Base-by-base conservation (phyloP, 768 basidiomycete species). In the Mycena venus region DNA sequence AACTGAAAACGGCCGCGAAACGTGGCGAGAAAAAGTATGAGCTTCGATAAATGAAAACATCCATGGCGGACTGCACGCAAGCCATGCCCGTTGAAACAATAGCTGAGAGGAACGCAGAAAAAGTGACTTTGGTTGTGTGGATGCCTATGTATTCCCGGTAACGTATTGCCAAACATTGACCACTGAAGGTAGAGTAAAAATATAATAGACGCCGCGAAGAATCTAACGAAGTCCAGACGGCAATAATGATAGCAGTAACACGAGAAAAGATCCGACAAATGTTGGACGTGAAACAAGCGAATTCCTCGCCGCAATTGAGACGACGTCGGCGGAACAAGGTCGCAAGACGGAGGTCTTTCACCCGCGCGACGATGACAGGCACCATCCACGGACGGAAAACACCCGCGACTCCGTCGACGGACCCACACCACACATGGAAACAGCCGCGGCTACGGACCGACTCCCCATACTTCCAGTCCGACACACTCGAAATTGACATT, bases 381-480 rank as follows among this genome's bases (percentile, higher is more conserved):
- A 61, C 38, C 25, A 12, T 10, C 38, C 38, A 2, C 40, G 58
- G 58, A 36, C 32, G 58, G 25, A 15, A 58, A 11, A 23, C 21
- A 34, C 31, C 56, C 56, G 32, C 21, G 56, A 58, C 32, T n/a
- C n/a, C n/a, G n/a, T n/a, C n/a, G 31, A 23, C 10, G 38, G 36
- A 40, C 34, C 34, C n/a, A 17, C 59, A 25, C 36, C 25, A 12
- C 25, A 25, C 9, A 23, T n/a, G 59, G 38, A 40, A 36, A 38
- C 29, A 9, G 21, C 25, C 42, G 51, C 32, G 29, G 11, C 31
- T 79, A 85, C 40, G 87, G 84, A 4, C 92, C 92, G 51, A 96
- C 85, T 5, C 90, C 93, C 97, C 97, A 98, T 0, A 97, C 95
- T 80, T 99, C 97, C 66, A 99, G 82, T 17, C 94, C 96, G 0